A percentile compares a stretch with the other conserved stretches of the same genome.
Evolutionary conservation across 805 yeast species (phyloP).

Genomic region (Tetrapisispora arboricola): DNA sequence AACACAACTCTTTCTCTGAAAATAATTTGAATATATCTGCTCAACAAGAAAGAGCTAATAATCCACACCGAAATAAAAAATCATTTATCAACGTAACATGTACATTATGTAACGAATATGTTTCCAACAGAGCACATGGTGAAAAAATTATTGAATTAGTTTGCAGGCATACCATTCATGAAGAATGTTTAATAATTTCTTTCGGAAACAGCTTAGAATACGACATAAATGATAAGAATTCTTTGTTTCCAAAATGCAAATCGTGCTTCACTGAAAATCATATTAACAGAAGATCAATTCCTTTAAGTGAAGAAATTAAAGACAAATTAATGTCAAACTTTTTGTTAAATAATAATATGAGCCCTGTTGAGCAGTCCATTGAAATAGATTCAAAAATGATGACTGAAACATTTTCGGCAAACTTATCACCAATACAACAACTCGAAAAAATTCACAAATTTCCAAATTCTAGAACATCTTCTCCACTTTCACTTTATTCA

Average conservation of each 20-base stretch:
- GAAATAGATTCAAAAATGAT: background rate
- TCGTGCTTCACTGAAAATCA: slow-evolving; percentile 12
- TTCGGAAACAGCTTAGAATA: slow-evolving; percentile 18
- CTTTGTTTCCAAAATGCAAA: slow-evolving; percentile 22
- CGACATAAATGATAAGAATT: slow-evolving; percentile 10
- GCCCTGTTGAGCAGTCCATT: background rate
- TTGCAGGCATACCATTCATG: slow-evolving; percentile 51
- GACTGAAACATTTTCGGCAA: background rate
- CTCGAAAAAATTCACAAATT: slow-evolving; percentile 4
- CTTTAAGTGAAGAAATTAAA: slow-evolving; percentile 19
- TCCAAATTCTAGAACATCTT: slow-evolving; percentile 1
- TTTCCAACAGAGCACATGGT: slow-evolving; percentile 35
- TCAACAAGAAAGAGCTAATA: background rate
- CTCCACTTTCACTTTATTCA: background rate
- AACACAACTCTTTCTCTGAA: background rate
- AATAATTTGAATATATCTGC: background rate
- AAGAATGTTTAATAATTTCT: slow-evolving; percentile 42
- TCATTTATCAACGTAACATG: slow-evolving; percentile 22
- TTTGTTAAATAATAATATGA: slow-evolving; percentile 8
- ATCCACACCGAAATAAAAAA: slow-evolving; percentile 10
- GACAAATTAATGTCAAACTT: slow-evolving; percentile 23
- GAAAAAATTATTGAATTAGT: slow-evolving; percentile 39
- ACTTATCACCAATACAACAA: slow-evolving; percentile 3
- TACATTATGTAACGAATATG: slow-evolving; percentile 41
- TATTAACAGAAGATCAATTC: slow-evolving; percentile 17